Base-by-base conservation (phyloP, 495 filamentous ascomycete species). In the Wilcoxina mikolae region DNA sequence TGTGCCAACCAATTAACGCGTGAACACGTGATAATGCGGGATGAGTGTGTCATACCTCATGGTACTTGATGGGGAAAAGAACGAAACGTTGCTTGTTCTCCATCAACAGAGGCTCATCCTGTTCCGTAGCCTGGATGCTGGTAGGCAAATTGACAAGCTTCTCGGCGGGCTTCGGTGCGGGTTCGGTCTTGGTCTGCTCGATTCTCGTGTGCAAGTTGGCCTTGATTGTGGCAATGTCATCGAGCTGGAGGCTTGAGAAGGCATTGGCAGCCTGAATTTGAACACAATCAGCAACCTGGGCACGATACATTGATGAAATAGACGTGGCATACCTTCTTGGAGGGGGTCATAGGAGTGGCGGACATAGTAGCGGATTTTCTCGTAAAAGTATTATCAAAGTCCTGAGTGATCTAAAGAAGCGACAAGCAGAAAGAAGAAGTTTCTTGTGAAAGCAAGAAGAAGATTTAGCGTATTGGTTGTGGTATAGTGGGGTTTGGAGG, bases 41-140 rank as follows among this genome's bases (percentile, higher is more conserved):
- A 68, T 65, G 69, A 69, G 69, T 74, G 70, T 58, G 80, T 88
- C n/a, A 70, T 69, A 95, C 91, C 81, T 98, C 91, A 65, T 98
- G 87, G 69, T 96, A 96, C 76, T 94, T 95, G 71, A 98, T 96
- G 56, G 91, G 91, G 72, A 98, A 98, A 46, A 98, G 76, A 52
- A 98, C 91, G 68, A 96, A 98, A 60, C 91, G 86, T 58, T 95
- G 78, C 60, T 87, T 84, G 73, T 98, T 98, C 74, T 95, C 91
- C 67, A 84, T 84, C 24, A 98, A 81, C 55, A 98, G 76, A 45
- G 91, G 91, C 76, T 98, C 91, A 44, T 84, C 77, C 70, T 94
- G 84, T 53, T 83, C 72, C 18, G 78, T 66, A 70, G 85, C 84
- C 67, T 84, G 78, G 20, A 74, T 76, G 53, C 17, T 44, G 1